Percentiles rank a stretch among this genome's conserved stretches.
Conservation (phyloP, 1,284 basidiomycete genomes). For the Flammula alnicola region DNA sequence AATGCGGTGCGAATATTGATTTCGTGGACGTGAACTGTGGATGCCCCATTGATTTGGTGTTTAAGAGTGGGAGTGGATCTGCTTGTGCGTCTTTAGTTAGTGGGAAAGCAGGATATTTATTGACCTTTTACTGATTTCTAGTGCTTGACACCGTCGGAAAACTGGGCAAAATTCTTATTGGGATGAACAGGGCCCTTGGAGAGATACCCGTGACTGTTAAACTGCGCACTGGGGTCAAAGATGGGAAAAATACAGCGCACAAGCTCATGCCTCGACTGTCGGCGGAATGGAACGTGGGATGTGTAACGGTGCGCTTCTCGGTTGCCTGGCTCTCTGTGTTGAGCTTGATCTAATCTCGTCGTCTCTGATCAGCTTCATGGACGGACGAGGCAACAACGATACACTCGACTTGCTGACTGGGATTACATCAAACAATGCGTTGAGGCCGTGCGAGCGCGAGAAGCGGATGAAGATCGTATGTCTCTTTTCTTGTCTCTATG, state of each 20-base stretch:
- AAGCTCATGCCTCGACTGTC: constrained; percentile 89
- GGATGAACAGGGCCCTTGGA: constrained; percentile 92
- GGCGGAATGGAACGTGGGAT: constrained; percentile 79
- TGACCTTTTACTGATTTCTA: constrained; percentile 31
- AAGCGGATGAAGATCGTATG: constrained; percentile 77
- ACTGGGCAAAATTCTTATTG: constrained; percentile 85
- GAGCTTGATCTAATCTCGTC: background rate
- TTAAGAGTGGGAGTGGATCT: constrained; percentile 89
- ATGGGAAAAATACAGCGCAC: constrained; percentile 85
- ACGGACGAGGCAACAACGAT: constrained; percentile 88
- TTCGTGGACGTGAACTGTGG: constrained; percentile 97
- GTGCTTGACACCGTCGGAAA: constrained; percentile 86
- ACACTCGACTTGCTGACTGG: constrained; percentile 90
- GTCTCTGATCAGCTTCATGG: constrained; percentile 78
- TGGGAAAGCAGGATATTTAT: background rate
- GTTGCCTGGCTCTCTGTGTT: background rate
- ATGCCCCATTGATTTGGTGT: constrained; percentile 97
- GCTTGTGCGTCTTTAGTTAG: constrained; percentile 60
- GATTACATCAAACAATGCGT: constrained; percentile 89
- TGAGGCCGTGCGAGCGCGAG: constrained; percentile 77
- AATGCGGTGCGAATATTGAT: constrained; percentile 69
- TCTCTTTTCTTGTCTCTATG: constrained; percentile 22
- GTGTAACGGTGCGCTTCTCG: constrained; percentile 68
- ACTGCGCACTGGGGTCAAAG: constrained; percentile 90
- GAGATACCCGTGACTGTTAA: constrained; percentile 97